These are phyloP conservation scores for Crucibulum cyathiforme DNA, from an alignment of 1,284 basidiomycete genomes.

Conservation along the genomic window DNA sequence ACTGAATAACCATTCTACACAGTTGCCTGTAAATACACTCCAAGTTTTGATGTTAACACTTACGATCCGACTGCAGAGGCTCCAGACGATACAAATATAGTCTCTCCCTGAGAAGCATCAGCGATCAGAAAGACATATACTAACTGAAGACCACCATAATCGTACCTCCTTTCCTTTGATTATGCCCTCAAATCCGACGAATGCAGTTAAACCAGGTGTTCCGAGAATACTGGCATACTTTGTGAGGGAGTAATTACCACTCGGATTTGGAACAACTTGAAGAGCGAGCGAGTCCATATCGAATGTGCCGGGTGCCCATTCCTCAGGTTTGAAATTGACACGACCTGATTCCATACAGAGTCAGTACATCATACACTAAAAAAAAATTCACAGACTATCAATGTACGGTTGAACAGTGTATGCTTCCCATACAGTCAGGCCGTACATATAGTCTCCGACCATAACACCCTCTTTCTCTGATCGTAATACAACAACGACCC, in stretches of 20 bases:
- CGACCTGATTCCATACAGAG: conserved; percentile 14
- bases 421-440: conserved; percentile 26
- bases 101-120: not conserved
- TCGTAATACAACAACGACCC: conserved; percentile 20
- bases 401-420: conserved; percentile 34
- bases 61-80: not conserved
- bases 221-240: conserved; percentile 27
- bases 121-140: too few species aligned
- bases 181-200: conserved; percentile 24
- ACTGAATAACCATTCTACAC: conserved; percentile 44
- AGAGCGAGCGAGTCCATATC: conserved; percentile 30
- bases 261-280: conserved; percentile 27
- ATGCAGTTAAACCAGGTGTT: conserved; percentile 28
- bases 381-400: conserved; percentile 13
- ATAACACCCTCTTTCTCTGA: not conserved
- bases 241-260: conserved; percentile 25
- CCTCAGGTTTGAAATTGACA: conserved; percentile 17
- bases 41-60: not conserved
- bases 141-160: too few species aligned
- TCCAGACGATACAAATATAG: not conserved
- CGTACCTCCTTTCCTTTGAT: conserved; percentile 16
- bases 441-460: conserved; percentile 20
- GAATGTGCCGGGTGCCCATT: conserved; percentile 26
- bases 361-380: not conserved
- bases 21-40: not conserved